Conservation (phyloP, 176 grass and related monocot genomes). For the Carex cristatella region DNA sequence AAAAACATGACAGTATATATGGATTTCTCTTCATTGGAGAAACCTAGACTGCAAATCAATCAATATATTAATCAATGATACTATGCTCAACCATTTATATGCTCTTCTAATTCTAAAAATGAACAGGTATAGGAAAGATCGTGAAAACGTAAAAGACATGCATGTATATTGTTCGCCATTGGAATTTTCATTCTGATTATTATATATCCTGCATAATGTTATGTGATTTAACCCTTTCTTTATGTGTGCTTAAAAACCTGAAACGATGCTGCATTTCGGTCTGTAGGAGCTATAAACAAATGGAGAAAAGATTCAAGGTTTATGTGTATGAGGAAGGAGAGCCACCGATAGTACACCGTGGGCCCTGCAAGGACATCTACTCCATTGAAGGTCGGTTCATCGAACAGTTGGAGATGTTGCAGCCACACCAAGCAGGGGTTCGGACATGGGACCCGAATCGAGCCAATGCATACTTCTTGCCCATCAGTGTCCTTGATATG, state of each 20-base stretch:
- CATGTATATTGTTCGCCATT: neutral
- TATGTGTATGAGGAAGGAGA: conserved; percentile 85
- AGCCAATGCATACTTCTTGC: conserved; percentile 70
- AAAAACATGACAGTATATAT: no score
- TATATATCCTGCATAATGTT: no score
- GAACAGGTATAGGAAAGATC: neutral
- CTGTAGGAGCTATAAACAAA: conserved; percentile 67
- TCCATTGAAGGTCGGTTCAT: conserved; percentile 72
- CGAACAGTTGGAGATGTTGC: conserved; percentile 54
- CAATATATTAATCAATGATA: no score
- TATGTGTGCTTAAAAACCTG: neutral
- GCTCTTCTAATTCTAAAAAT: neutral
- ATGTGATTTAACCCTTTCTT: neutral
- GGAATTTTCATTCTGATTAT: neutral
- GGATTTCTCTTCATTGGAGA: no score
- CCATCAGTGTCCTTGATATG: conserved; percentile 52
- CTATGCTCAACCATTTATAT: no score
- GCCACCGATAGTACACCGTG: conserved; percentile 51
- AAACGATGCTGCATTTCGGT: neutral
- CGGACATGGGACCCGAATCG: conserved; percentile 36
- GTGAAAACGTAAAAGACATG: neutral
- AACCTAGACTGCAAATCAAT: no score
- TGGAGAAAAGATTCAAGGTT: conserved; percentile 70
- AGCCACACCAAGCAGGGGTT: neutral
- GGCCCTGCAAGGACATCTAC: conserved; percentile 80